Conservation (phyloP, 2,329 filamentous ascomycete genomes). For the Chalaropsis thielavioides region DNA sequence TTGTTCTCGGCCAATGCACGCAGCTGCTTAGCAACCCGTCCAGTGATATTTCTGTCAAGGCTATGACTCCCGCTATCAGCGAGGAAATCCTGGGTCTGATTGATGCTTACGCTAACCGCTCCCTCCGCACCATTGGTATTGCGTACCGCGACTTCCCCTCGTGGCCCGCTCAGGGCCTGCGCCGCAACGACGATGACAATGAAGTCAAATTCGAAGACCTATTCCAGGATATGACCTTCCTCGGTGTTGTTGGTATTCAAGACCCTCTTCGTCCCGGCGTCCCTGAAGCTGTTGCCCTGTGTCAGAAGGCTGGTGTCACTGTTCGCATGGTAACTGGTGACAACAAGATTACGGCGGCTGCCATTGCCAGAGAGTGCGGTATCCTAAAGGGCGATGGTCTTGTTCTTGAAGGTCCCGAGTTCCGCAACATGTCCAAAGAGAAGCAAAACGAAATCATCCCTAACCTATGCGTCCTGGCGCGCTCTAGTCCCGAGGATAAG, state of each 20-base stretch:
- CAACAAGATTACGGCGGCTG: conserved; percentile 63
- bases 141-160: conserved; percentile 70
- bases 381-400: conserved; percentile 54
- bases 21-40: conserved; percentile 37
- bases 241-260: conserved; percentile 65
- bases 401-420: conserved; percentile 65
- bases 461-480: conserved; percentile 53
- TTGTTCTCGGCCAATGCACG: conserved; percentile 43
- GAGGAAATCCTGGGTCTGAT: conserved; percentile 52
- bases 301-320: conserved; percentile 61
- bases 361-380: conserved; percentile 65
- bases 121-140: conserved; percentile 71
- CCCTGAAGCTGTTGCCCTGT: conserved; percentile 55
- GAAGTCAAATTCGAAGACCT: conserved; percentile 52
- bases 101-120: conserved; percentile 61
- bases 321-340: conserved; percentile 80
- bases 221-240: conserved; percentile 51
- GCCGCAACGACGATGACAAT: conserved; percentile 38
- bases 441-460: conserved; percentile 56
- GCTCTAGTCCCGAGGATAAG: conserved; percentile 66
- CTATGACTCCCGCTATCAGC: conserved; percentile 39
- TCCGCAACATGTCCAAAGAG: conserved; percentile 53
- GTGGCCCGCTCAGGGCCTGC: conserved; percentile 61
- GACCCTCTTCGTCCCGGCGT: conserved; percentile 65
- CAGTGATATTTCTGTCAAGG: conserved; percentile 28